phyloP scores from a whole-genome alignment of 768 basidiomycete genomes.

The Rhodotorula paludigena region DNA sequence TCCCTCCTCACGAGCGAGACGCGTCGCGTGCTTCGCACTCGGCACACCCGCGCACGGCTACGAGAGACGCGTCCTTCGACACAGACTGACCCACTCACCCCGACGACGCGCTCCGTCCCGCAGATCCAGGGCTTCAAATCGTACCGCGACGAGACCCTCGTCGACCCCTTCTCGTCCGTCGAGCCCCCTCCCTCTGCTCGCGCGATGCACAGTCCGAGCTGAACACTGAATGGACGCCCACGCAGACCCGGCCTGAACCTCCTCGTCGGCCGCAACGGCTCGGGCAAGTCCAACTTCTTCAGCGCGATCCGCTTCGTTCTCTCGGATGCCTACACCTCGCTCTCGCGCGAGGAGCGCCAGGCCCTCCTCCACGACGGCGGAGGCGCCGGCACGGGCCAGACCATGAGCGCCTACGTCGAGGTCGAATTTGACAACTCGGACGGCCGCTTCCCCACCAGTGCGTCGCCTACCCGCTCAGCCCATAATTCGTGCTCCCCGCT shows the following conservation, averaged over 20 bases:
- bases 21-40: neutral
- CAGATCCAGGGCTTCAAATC: constrained; percentile 95
- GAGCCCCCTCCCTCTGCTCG: neutral
- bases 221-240: neutral
- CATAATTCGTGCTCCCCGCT: neutral
- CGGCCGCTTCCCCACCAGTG: constrained; percentile 73
- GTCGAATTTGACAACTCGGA: constrained; percentile 94
- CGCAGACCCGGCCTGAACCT: constrained; percentile 76
- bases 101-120: too few relatives aligned
- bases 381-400: constrained; percentile 52
- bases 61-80: too few relatives aligned
- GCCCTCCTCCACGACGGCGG: constrained; percentile 73
- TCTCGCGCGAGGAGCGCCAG: constrained; percentile 87
- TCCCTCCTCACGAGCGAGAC: neutral
- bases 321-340: constrained; percentile 93
- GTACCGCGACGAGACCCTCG: constrained; percentile 56
- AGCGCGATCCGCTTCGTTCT: constrained; percentile 95
- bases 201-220: neutral
- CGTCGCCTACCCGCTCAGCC: neutral
- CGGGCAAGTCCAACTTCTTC: constrained; percentile 98
- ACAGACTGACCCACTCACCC: neutral
- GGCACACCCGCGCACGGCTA: neutral
- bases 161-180: constrained; percentile 74
- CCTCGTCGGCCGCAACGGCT: constrained; percentile 94
- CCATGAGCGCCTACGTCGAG: constrained; percentile 91